Evolutionary conservation across 2,329 filamentous ascomycete species (phyloP).

Genomic region (Cadophora gregata): DNA sequence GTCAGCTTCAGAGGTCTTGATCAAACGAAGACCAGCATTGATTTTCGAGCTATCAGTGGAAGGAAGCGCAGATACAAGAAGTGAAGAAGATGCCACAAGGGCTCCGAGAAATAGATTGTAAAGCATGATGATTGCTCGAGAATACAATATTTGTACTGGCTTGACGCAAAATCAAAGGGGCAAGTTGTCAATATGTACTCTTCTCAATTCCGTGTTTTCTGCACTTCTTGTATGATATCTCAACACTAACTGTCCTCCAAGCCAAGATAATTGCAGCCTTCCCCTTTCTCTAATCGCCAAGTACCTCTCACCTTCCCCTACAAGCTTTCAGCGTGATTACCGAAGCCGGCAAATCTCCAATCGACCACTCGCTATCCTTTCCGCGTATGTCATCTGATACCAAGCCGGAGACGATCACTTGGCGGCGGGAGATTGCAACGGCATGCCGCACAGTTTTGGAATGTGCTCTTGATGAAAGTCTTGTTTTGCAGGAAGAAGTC

Average conservation of each 20-base stretch:
- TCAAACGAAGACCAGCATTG: conserved; percentile 21
- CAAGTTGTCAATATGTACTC: neutral
- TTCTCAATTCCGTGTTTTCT: neutral
- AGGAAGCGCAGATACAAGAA: conserved; percentile 15
- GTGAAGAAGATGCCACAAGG: conserved; percentile 13
- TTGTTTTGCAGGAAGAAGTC: conserved; percentile 7
- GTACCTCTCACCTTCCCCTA: conserved; percentile 14
- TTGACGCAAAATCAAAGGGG: neutral
- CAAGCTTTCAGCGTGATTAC: conserved; percentile 15
- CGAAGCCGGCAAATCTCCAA: conserved; percentile 9
- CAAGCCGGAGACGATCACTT: conserved; percentile 16
- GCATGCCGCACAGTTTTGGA: conserved; percentile 4
- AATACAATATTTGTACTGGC: neutral
- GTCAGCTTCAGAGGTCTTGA: conserved; percentile 30
- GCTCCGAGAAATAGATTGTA: conserved; percentile 6
- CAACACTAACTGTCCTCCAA: neutral
- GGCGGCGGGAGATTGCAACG: conserved; percentile 5
- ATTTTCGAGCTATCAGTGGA: conserved; percentile 7
- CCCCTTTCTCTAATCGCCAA: conserved; percentile 11
- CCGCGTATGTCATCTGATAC: conserved; percentile 9
- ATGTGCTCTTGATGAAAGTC: conserved; percentile 4
- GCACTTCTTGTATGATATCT: neutral
- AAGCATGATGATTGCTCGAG: conserved; percentile 1
- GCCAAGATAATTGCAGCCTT: conserved; percentile 17
- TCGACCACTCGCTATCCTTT: neutral